A percentile compares a stretch with the other conserved stretches of the same genome.
Evolutionary conservation across 495 filamentous ascomycete species (phyloP).

Genomic region (Xylaria palmicola): DNA sequence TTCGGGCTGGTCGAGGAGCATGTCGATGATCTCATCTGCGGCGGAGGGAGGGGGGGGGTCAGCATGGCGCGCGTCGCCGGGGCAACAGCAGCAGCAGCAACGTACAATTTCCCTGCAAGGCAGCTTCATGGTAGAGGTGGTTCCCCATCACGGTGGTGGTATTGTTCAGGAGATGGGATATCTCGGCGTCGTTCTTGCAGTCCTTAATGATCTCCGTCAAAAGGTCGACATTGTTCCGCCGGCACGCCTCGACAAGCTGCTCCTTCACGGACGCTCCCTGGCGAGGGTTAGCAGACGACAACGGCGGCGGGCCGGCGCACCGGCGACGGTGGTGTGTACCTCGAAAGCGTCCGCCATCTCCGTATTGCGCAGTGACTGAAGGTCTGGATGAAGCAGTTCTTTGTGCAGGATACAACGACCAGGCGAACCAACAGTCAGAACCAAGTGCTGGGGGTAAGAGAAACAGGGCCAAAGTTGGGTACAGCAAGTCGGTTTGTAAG

Average conservation of each 20-base stretch:
- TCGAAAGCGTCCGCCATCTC: constrained; percentile 43
- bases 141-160: constrained; percentile 83
- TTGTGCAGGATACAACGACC: not conserved
- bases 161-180: constrained; percentile 75
- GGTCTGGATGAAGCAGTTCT: not conserved
- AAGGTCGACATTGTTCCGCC: constrained; percentile 85
- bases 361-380: no score
- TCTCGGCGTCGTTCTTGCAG: constrained; percentile 42
- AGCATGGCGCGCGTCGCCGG: not conserved
- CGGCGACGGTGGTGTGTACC: constrained; percentile 19
- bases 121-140: constrained; percentile 85
- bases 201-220: constrained; percentile 60
- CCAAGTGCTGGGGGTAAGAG: not conserved
- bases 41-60: not conserved
- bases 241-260: constrained; percentile 87
- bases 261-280: constrained; percentile 86
- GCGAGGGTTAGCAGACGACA: constrained; percentile 4
- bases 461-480: not conserved
- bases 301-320: constrained; percentile 43
- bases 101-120: constrained; percentile 80
- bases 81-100: no score
- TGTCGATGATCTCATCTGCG: constrained; percentile 83
- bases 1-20: constrained; percentile 87
- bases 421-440: not conserved
- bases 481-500: no score